Evolutionary conservation across 75 land plant species (phyloP).

Genomic region (Cunninghamia lanceolata): DNA sequence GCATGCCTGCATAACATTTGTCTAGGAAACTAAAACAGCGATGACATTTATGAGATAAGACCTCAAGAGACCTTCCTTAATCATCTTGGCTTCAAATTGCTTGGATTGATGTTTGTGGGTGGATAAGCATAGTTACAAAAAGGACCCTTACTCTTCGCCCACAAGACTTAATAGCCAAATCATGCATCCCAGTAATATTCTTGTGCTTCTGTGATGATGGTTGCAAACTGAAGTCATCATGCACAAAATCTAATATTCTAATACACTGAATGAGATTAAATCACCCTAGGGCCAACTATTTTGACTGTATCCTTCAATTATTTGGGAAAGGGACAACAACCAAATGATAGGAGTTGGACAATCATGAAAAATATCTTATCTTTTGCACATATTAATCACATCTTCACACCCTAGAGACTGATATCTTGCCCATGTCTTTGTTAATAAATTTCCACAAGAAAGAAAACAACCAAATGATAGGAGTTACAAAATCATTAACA

Average conservation of each 20-base stretch:
- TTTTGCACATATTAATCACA: background rate
- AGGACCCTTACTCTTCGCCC: background rate
- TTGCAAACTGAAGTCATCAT: background rate
- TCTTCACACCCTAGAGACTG: background rate
- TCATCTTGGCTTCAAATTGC: background rate
- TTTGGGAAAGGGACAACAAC: background rate
- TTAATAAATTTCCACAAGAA: background rate
- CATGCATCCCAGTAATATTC: background rate
- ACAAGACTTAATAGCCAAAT: background rate
- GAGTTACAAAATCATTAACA: background rate
- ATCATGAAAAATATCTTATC: background rate
- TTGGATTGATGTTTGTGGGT: background rate
- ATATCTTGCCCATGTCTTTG: background rate
- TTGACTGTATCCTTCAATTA: background rate
- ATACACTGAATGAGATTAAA: background rate
- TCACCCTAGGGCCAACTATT: background rate
- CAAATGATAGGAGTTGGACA: background rate
- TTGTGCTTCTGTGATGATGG: background rate
- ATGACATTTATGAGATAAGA: background rate
- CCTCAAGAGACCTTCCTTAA: background rate
- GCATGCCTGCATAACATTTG: background rate
- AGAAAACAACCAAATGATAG: background rate
- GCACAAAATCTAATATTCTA: background rate
- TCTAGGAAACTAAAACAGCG: background rate
- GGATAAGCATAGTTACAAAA: background rate